These are phyloP conservation scores for Candida sanyiensis DNA, from an alignment of 805 yeast species.

Conservation along the genomic window DNA sequence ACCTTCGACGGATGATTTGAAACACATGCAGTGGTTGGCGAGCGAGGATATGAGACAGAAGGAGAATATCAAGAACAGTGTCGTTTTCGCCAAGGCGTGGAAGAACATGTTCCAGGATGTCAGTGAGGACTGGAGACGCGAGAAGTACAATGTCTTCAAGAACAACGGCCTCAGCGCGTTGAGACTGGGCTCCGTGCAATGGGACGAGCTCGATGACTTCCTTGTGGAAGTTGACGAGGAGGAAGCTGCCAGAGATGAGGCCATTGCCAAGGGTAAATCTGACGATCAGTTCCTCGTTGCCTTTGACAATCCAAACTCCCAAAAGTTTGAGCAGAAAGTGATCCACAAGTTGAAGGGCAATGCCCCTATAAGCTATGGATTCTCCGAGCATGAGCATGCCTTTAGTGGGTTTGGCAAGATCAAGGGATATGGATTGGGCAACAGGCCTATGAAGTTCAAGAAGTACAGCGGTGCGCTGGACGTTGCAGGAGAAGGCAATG, in stretches of 20 bases:
- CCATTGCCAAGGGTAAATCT: slow-evolving; percentile 1
- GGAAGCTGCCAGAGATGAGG: slow-evolving; percentile 12
- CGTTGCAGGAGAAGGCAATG: slow-evolving; percentile 11
- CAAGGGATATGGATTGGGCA: slow-evolving; percentile 4
- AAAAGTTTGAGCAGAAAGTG: slow-evolving; percentile 21
- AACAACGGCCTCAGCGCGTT: slow-evolving; percentile 60
- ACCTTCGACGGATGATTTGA: slow-evolving; percentile 87
- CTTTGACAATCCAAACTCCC: slow-evolving; percentile 15
- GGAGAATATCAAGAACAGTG: slow-evolving; percentile 57
- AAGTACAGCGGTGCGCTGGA: slow-evolving; percentile 14
- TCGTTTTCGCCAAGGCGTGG: slow-evolving; percentile 68
- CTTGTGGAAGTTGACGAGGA: slow-evolving; percentile 22
- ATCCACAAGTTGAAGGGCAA: slow-evolving; percentile 14
- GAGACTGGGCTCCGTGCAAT: slow-evolving; percentile 53
- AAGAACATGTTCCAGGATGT: slow-evolving; percentile 74
- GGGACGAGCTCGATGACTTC: slow-evolving; percentile 55
- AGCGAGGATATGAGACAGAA: slow-evolving; percentile 63
- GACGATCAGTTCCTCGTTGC: slow-evolving; percentile 21
- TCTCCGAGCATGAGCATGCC: slow-evolving; percentile 14
- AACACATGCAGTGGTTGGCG: slow-evolving; percentile 86
- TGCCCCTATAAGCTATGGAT: slow-evolving; percentile 20
- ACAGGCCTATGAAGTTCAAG: slow-evolving; percentile 21
- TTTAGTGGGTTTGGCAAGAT: slow-evolving; percentile 20
- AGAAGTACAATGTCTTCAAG: slow-evolving; percentile 63
- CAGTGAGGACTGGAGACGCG: slow-evolving; percentile 64